Evolutionary conservation across 2,329 filamentous ascomycete genomes (phyloP), one percentile per base, ranked within the genome.

Genomic region (Fusarium subtropicale): DNA sequence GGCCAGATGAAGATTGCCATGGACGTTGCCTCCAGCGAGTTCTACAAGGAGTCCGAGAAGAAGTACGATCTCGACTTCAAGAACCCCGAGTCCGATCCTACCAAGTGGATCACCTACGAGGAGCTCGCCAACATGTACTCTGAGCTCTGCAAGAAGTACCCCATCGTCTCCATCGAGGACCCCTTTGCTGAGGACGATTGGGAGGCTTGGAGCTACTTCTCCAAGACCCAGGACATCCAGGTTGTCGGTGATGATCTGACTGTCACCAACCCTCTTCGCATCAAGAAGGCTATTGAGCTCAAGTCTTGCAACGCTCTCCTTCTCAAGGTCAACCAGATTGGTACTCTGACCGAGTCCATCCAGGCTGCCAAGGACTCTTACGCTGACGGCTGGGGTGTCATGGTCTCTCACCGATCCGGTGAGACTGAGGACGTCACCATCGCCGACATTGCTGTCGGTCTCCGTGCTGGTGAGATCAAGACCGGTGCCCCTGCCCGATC

Each of bases 11-110:
- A 97, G 83, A 99, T 99, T 78, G 96, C 96, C 81, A 97, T 99
- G 94, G 96, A 99, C 79, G 95, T 98, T 80, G 96, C 96, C 73
- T 97, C 96, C 73, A 97, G 92, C 87, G 96, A 99, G 84, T 99
- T 99, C 89, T 99, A 99, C 92, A 98, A 98, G 87, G 83, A 86
- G 78, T 93, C 96, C 54, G 95, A 86, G 81, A 97, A 98, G 92
- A 98, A 98, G 89, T 99, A 99, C 89, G 96, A 99, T 81, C 89
- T 99, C 73, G 96, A 98, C 91, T 99, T 98, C 93, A 98, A 99
- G 93, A 99, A 99, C 90, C 95, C 96, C 78, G 91, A 98, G 71
- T 96, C 92, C 82, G 96, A 99, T 87, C 88, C 90, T 80, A 88
- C 84, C 87, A 98, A 99, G 90, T 98, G 96, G 96, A 87, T 99